Base-by-base conservation (phyloP, 148 eudicot genomes). In the Chenopodium formosanum region DNA sequence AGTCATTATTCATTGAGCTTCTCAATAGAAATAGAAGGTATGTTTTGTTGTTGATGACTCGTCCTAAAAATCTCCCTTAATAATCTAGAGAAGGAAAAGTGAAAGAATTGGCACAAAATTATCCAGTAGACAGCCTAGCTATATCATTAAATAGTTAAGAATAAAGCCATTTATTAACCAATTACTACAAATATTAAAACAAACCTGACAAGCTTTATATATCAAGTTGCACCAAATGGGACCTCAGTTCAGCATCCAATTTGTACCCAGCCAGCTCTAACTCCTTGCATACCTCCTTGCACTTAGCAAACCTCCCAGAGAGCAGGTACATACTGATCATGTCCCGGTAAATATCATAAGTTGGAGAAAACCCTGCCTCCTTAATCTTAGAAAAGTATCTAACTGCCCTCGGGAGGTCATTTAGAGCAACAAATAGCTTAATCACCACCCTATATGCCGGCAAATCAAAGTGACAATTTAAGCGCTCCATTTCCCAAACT, bases 401-500 rank as follows among this genome's bases (percentile, higher is more conserved):
- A 72, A 80, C 89, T 63, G 95, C 87, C 84, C 99, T 90, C 19
- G 97, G 80, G 78, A 95, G 88, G 86, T 95, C 99, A 86, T 91
- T 83, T 82, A 90, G 77, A 77, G 94, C 94, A 81, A 92, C 94
- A 82, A 92, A 90, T 52, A 92, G 89, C 89, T 88, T 96, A 78
- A 94, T 90, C 22, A 90, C 85, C 69, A 96, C 98, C 46, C 95
- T 88, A 77, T 90, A 94, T 23, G 95, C 94, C 19, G 99, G 97
- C 70, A 91, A 85, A 89, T 96, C 98, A 81, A 94, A 86, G 19
- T 87, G 81, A 81, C 83, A 89, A 82, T 90, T 81, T 40, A 86
- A 84, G 60, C 78, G 88, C 84, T 96, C 99, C 95, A 96, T 96
- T 89, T 94, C 98, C 99, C 99, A 94, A 27, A 96, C 94, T 80